Evolutionary conservation across 129 eudicot genomes (phyloP), one percentile per base, ranked within the genome.

Genomic region (Escallonia herrerae): DNA sequence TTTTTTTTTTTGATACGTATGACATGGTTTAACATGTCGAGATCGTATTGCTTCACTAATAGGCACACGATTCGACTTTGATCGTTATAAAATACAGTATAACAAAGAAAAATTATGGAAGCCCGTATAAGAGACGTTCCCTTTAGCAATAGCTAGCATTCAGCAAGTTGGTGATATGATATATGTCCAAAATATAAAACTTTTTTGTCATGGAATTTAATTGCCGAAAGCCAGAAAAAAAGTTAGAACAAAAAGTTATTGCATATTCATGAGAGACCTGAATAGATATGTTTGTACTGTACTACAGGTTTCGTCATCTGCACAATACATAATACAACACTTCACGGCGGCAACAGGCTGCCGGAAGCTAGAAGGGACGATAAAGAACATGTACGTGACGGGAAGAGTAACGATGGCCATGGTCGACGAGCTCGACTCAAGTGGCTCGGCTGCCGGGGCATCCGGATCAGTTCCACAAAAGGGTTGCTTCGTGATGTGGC

Each of bases 401-500:
- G 97, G 97, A 60, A 89, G 82, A 80, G 95, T 94, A 41, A 77
- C 74, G 44, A 89, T 94, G 99, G 80, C 79, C 8, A 82, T 86
- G 89, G 80, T 78, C 56, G 99, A 89, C 44, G 95, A 87, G 66
- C 81, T 71, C n/a, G 81, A 85, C 75, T 74, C 89, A 39, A 66
- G 75, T 22, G 80, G 80, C 67, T 60, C 77, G 5, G 72, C 77
- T 13, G 50, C 74, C n/a, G 74, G 71, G 37, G 74, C 76, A 15
- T 44, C 76, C 6, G 50, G 67, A n/a, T 62, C 74, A 14, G 65
- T 67, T 55, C 49, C 87, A 2, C 86, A 84, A 59, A 89, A 77
- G 66, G 99, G 99, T 14, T 93, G 99, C 64, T 93, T 93, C 64
- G 99, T 93, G 4, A 79, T 93, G 76, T 93, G 99, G 99, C 95